Percentiles rank a stretch among this genome's conserved stretches.
These are phyloP conservation scores for Amanita thiersii DNA, from an alignment of 768 basidiomycete species.

Conservation along the genomic window DNA sequence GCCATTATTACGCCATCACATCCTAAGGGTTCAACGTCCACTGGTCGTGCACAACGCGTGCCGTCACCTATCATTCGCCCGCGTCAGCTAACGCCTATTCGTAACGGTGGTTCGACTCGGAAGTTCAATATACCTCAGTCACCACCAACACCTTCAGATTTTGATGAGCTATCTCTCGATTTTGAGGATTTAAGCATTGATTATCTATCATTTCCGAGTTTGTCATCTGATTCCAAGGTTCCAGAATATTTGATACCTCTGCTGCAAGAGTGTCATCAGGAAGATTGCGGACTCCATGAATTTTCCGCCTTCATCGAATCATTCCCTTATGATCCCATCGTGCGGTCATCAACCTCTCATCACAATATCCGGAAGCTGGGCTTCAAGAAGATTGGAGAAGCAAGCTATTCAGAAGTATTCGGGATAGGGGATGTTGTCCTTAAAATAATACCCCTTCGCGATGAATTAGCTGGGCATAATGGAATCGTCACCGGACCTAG, in stretches of 20 bases:
- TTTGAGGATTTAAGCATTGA: constrained; percentile 34
- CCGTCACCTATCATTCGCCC: constrained; percentile 29
- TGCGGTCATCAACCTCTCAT: constrained; percentile 22
- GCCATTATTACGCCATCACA: not conserved
- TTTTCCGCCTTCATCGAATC: constrained; percentile 79
- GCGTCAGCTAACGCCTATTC: constrained; percentile 68
- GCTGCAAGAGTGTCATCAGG: constrained; percentile 65
- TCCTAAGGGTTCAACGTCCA: constrained; percentile 5
- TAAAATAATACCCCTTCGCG: constrained; percentile 76
- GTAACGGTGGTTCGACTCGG: constrained; percentile 23
- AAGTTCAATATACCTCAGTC: constrained; percentile 37
- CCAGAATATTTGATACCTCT: constrained; percentile 57
- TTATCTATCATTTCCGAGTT: constrained; percentile 17
- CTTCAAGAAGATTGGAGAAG: constrained; percentile 91
- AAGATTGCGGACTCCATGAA: constrained; percentile 52
- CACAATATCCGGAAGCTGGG: constrained; percentile 14
- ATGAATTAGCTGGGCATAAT: constrained; percentile 26
- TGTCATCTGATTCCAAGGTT: constrained; percentile 19
- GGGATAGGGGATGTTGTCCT: constrained; percentile 84
- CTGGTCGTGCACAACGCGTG: not conserved
- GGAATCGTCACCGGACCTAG: constrained; percentile 8
- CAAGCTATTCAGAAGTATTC: constrained; percentile 95
- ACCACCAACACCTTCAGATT: constrained; percentile 43
- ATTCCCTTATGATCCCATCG: constrained; percentile 68
- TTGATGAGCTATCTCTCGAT: constrained; percentile 46